Evolutionary conservation across 805 yeast species (phyloP).

Genomic region (Metschnikowia kunwiensis): DNA sequence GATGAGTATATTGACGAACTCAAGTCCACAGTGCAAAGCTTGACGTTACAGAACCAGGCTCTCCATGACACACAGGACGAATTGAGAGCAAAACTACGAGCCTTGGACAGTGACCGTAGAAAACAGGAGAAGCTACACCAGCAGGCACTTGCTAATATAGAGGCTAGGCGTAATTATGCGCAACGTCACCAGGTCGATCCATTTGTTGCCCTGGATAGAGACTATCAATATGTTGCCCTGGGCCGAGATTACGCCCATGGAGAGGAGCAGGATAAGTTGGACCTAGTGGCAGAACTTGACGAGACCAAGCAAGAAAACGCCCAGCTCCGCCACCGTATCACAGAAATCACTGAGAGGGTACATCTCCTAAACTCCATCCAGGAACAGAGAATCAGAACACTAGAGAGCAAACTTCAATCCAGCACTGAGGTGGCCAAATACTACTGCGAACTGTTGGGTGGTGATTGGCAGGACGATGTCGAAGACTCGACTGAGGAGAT

Average conservation of each 20-base stretch:
- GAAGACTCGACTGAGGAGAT: constrained; percentile 13
- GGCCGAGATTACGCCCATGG: neutral
- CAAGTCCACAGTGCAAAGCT: constrained; percentile 11
- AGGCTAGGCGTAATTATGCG: neutral
- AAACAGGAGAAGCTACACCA: constrained; percentile 2
- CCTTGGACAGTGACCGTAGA: neutral
- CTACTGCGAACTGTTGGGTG: constrained; percentile 3
- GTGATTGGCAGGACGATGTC: neutral
- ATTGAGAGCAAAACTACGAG: neutral
- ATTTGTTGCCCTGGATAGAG: too few relatives aligned
- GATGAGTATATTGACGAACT: constrained; percentile 12
- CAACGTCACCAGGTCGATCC: neutral
- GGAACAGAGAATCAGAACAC: constrained; percentile 7
- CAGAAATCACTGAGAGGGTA: constrained; percentile 10
- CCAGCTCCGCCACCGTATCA: constrained; percentile 4
- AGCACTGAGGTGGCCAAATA: constrained; percentile 10
- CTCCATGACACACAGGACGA: constrained; percentile 3
- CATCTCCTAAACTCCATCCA: constrained; percentile 7
- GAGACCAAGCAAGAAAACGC: constrained; percentile 5
- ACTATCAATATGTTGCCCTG: too few relatives aligned
- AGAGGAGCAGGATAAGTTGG: neutral
- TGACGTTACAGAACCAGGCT: constrained; percentile 10
- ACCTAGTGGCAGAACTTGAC: constrained; percentile 1
- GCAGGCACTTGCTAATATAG: neutral
- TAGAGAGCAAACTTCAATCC: constrained; percentile 11